Percentiles rank a stretch among this genome's conserved stretches.
Conservation (phyloP, 2,329 filamentous ascomycete species). For the Aureobasidium sp. region DNA sequence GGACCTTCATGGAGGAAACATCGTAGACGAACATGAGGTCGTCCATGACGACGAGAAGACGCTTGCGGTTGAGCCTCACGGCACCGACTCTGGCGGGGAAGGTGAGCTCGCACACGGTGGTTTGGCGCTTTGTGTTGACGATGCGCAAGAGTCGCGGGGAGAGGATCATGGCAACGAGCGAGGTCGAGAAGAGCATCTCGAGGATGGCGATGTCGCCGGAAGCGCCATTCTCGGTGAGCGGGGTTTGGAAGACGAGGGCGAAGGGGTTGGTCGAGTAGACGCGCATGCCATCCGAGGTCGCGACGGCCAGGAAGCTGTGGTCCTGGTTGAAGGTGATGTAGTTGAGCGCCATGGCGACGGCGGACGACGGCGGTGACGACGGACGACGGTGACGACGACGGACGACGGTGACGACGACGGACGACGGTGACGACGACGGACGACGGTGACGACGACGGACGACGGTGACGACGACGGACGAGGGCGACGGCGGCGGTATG, state of each 20-base stretch:
- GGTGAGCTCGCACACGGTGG: conserved; percentile 95
- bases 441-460: background rate
- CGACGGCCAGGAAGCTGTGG: conserved; percentile 92
- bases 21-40: conserved; percentile 98
- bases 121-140: conserved; percentile 84
- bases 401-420: background rate
- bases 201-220: conserved; percentile 82
- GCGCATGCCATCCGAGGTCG: conserved; percentile 90
- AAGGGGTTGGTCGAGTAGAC: conserved; percentile 97
- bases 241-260: conserved; percentile 85
- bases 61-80: conserved; percentile 87
- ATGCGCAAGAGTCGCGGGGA: conserved; percentile 90
- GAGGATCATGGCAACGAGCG: conserved; percentile 83
- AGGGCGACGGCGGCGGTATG: background rate
- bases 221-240: conserved; percentile 45
- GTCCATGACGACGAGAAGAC: conserved; percentile 85
- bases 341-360: conserved; percentile 53
- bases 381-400: background rate
- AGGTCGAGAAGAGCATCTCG: conserved; percentile 98
- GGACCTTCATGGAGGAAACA: conserved; percentile 94
- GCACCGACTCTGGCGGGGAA: conserved; percentile 95
- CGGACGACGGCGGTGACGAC: too few species aligned
- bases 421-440: background rate
- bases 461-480: too few species aligned
- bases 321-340: conserved; percentile 99